phyloP scores from a whole-genome alignment of 1,284 basidiomycete species.

The Ustilago crameri region DNA sequence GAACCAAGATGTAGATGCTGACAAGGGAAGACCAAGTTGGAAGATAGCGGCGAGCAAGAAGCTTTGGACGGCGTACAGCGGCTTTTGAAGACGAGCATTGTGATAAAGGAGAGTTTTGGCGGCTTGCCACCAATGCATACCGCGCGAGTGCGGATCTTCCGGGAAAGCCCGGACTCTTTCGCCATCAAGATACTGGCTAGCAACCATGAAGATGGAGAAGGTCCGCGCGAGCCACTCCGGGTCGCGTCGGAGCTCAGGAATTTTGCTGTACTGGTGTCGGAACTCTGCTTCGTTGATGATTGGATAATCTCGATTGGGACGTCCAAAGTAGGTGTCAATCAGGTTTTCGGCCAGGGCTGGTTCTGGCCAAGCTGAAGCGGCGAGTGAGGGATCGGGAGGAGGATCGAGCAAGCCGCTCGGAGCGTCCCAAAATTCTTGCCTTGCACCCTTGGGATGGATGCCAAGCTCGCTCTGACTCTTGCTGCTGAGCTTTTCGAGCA shows the following conservation, averaged over 20 bases:
- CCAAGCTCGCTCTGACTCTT: slow-evolving; percentile 24
- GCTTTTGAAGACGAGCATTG: slow-evolving; percentile 15
- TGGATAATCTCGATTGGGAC: slow-evolving; percentile 49
- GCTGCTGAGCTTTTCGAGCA: slow-evolving; percentile 48
- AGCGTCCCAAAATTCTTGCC: slow-evolving; percentile 43
- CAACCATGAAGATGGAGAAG: slow-evolving; percentile 54
- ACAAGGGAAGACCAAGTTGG: slow-evolving; percentile 40
- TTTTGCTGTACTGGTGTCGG: slow-evolving; percentile 38
- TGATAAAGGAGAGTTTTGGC: slow-evolving; percentile 23
- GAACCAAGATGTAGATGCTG: slow-evolving; percentile 47
- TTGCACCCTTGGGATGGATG: slow-evolving; percentile 21
- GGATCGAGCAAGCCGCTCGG: slow-evolving; percentile 38
- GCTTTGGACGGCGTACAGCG: slow-evolving; percentile 27
- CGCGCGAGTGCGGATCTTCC: slow-evolving; percentile 27
- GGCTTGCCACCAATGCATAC: slow-evolving; percentile 46
- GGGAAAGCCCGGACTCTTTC: slow-evolving; percentile 22
- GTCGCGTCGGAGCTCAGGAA: slow-evolving; percentile 35
- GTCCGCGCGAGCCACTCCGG: slow-evolving; percentile 44
- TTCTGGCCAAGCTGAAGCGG: slow-evolving; percentile 43
- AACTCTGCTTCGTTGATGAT: slow-evolving; percentile 54
- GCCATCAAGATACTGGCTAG: slow-evolving; percentile 43
- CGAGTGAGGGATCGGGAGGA: slow-evolving; percentile 5
- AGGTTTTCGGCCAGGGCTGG: slow-evolving; percentile 48
- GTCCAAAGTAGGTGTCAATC: slow-evolving; percentile 53
- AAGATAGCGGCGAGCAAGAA: slow-evolving; percentile 35